Conservation (phyloP, 2,329 filamentous ascomycete genomes). For the Neofusicoccum kwambonambiense region DNA sequence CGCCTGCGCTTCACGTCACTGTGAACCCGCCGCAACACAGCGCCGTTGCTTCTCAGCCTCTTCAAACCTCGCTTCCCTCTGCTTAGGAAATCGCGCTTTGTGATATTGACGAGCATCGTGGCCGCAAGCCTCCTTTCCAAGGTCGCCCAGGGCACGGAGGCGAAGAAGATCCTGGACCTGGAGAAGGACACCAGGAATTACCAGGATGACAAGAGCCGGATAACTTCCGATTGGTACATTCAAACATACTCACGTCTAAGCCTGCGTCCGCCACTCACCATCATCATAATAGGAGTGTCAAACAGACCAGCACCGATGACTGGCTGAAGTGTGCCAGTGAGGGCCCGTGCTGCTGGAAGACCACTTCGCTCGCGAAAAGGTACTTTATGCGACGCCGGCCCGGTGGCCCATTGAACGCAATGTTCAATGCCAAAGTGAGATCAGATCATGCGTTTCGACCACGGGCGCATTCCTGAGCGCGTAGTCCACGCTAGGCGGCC, state of each 20-base stretch:
- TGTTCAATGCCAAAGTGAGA: neutral
- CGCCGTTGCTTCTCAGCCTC: neutral
- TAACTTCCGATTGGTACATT: constrained; percentile 65
- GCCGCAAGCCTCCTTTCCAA: constrained; percentile 33
- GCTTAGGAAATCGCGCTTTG: constrained; percentile 1
- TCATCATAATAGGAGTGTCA: constrained; percentile 65
- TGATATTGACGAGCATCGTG: constrained; percentile 22
- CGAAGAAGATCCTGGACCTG: constrained; percentile 63
- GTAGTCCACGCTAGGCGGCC: constrained; percentile 67
- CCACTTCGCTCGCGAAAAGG: constrained; percentile 70
- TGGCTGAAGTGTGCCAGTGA: constrained; percentile 68
- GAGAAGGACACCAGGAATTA: constrained; percentile 58
- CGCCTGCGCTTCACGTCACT: constrained; percentile 1
- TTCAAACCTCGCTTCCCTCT: neutral
- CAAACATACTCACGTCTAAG: neutral
- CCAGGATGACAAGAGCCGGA: constrained; percentile 51
- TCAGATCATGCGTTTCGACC: constrained; percentile 73
- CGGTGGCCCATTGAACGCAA: constrained; percentile 13
- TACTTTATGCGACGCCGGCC: constrained; percentile 29
- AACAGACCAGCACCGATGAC: constrained; percentile 70
- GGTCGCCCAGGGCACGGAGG: constrained; percentile 29
- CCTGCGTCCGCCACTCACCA: constrained; percentile 26
- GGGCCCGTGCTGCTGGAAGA: constrained; percentile 71
- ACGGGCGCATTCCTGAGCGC: constrained; percentile 67
- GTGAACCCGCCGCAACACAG: neutral